A percentile compares a stretch with the other conserved stretches of the same genome.
Evolutionary conservation across 768 basidiomycete species (phyloP).

Genomic region (Russula ochroleuca): DNA sequence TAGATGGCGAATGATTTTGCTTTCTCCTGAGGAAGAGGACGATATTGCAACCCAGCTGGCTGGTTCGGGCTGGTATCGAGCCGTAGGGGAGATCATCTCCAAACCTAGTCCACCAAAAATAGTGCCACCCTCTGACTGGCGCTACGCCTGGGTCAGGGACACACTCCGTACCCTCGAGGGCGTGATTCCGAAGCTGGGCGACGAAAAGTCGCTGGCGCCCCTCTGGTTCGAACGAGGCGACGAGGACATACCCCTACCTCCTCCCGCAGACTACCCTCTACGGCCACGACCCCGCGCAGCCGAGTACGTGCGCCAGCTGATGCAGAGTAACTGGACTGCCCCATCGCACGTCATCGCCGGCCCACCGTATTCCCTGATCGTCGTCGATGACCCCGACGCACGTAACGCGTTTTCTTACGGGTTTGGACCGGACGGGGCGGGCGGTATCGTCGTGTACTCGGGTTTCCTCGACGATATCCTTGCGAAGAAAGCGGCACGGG

Average conservation of each 20-base stretch:
- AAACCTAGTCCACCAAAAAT: slow-evolving; percentile 54
- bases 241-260: slow-evolving; percentile 61
- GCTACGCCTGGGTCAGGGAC: slow-evolving; percentile 79
- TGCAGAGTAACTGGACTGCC: slow-evolving; percentile 36
- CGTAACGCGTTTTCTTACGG: slow-evolving; percentile 95
- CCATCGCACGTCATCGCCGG: slow-evolving; percentile 61
- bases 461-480: slow-evolving; percentile 90
- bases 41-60: slow-evolving; percentile 77
- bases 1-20: slow-evolving; percentile 82
- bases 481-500: slow-evolving; percentile 39
- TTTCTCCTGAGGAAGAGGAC: slow-evolving; percentile 92
- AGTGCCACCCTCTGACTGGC: slow-evolving; percentile 80
- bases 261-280: slow-evolving; percentile 77
- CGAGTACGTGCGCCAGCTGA: slow-evolving; percentile 57
- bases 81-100: slow-evolving; percentile 74
- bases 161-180: slow-evolving; percentile 74
- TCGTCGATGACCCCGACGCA: slow-evolving; percentile 81
- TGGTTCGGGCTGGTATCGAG: slow-evolving; percentile 82
- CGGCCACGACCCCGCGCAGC: slow-evolving; percentile 77
- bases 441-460: slow-evolving; percentile 91
- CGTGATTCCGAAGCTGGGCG: slow-evolving; percentile 63
- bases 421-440: slow-evolving; percentile 86
- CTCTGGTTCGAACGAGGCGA: slow-evolving; percentile 53
- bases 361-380: slow-evolving; percentile 83
- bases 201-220: slow-evolving; percentile 51